These are phyloP conservation scores for Salix purpurea DNA, from an alignment of 345 rosid species.

Conservation along the genomic window DNA sequence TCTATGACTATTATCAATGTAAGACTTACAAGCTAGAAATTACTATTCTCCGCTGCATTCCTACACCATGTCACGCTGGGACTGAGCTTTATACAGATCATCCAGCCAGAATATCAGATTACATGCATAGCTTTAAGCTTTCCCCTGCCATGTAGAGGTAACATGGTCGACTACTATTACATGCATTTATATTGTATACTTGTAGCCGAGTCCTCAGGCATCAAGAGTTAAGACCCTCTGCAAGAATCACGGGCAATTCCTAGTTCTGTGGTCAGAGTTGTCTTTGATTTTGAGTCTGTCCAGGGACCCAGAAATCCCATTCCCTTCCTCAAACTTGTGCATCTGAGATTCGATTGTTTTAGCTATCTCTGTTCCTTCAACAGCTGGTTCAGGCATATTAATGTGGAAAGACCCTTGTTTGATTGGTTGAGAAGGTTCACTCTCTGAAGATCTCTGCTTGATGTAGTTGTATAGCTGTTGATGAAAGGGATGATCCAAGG, in stretches of 20 bases:
- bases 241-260: background rate
- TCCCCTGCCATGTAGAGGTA: background rate
- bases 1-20: background rate
- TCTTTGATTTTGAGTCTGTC: conserved; percentile 31
- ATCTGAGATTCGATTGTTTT: conserved; percentile 71
- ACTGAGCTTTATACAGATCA: conserved; percentile 11
- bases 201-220: background rate
- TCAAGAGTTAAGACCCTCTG: background rate
- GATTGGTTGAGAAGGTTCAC: conserved; percentile 39
- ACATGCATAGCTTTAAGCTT: conserved; percentile 3
- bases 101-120: conserved; percentile 8
- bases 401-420: conserved; percentile 92
- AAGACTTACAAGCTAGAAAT: background rate
- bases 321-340: conserved; percentile 55
- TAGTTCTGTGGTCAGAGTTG: conserved; percentile 12
- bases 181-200: conserved; percentile 7
- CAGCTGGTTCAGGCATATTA: conserved; percentile 61
- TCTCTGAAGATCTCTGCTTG: conserved; percentile 50
- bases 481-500: conserved; percentile 81
- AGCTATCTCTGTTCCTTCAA: conserved; percentile 56
- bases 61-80: conserved; percentile 13
- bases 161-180: background rate
- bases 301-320: conserved; percentile 31
- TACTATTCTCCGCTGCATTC: conserved; percentile 1
- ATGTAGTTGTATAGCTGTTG: conserved; percentile 80